Evolutionary conservation across 1,284 basidiomycete species (phyloP).

Genomic region (Schizopora paradoxa): DNA sequence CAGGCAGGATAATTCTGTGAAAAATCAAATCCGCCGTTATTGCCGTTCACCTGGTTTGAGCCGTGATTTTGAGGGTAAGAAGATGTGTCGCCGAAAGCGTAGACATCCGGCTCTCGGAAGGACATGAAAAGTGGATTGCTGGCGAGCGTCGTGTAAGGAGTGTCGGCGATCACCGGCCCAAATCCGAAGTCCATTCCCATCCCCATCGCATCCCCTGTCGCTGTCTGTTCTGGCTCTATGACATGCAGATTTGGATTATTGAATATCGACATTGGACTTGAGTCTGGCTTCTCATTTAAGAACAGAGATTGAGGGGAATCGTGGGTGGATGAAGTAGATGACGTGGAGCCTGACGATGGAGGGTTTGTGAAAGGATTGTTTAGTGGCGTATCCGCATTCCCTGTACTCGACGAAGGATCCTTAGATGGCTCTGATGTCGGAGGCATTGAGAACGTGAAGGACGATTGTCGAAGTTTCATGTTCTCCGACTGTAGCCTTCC

Average conservation of each 20-base stretch:
- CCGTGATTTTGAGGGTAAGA: too few relatives aligned
- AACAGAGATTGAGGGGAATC: slow-evolving; percentile 25
- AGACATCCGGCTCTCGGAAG: slow-evolving; percentile 54
- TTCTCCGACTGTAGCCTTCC: slow-evolving; percentile 76
- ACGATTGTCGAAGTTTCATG: slow-evolving; percentile 59
- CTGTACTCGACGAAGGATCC: slow-evolving; percentile 12
- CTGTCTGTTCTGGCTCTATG: slow-evolving; percentile 42
- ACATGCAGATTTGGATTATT: slow-evolving; percentile 57
- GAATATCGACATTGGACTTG: slow-evolving; percentile 58
- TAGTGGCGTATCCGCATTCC: slow-evolving; percentile 19
- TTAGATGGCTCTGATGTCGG: slow-evolving; percentile 30
- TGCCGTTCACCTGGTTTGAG: slow-evolving; percentile 22
- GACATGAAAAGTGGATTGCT: slow-evolving; percentile 77
- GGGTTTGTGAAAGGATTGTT: slow-evolving; percentile 18
- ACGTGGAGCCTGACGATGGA: slow-evolving; percentile 25
- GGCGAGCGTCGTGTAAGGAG: slow-evolving; percentile 67
- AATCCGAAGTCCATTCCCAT: slow-evolving; percentile 62
- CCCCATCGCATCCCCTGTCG: slow-evolving; percentile 37
- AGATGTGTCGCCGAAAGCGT: too few relatives aligned
- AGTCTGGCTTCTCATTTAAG: slow-evolving; percentile 47
- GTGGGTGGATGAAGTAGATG: slow-evolving; percentile 29
- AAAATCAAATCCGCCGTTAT: slow-evolving; percentile 11
- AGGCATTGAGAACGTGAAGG: slow-evolving; percentile 72
- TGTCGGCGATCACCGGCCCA: slow-evolving; percentile 26
- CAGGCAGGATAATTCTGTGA: slow-evolving; percentile 24